A percentile compares a stretch with the other conserved stretches of the same genome.
Evolutionary conservation across 2,329 filamentous ascomycete species (phyloP).

Genomic region (Orbilia quercus): DNA sequence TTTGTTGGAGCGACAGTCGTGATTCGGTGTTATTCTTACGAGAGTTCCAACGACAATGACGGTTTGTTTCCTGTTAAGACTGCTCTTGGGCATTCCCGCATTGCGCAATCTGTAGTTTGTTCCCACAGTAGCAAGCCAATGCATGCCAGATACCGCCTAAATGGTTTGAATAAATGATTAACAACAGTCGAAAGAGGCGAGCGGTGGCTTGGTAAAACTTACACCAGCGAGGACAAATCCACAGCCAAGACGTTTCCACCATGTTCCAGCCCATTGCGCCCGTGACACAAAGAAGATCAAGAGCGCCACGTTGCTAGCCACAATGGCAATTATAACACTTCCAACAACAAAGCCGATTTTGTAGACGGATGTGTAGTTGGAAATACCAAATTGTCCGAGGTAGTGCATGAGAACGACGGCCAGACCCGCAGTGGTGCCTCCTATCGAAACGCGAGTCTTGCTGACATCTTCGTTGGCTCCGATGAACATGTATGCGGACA

Average conservation of each 20-base stretch:
- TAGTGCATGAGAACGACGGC: constrained; percentile 90
- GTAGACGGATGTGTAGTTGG: constrained; percentile 78
- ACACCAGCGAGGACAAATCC: constrained; percentile 75
- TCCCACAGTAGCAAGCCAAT: constrained; percentile 81
- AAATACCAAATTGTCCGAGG: constrained; percentile 79
- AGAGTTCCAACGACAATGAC: constrained; percentile 79
- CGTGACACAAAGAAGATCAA: constrained; percentile 81
- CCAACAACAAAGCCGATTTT: constrained; percentile 72
- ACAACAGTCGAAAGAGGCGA: not conserved
- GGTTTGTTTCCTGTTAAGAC: constrained; percentile 72
- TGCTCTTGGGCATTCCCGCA: constrained; percentile 63
- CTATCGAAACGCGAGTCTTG: constrained; percentile 71
- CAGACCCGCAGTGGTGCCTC: constrained; percentile 76
- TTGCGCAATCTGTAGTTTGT: constrained; percentile 73
- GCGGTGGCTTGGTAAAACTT: constrained; percentile 7
- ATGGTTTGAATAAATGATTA: constrained; percentile 1
- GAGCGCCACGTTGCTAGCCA: constrained; percentile 76
- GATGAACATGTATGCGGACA: constrained; percentile 76
- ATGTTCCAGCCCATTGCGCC: constrained; percentile 79
- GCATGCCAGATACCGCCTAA: constrained; percentile 80
- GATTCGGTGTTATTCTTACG: constrained; percentile 66
- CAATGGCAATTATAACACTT: constrained; percentile 77
- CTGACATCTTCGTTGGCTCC: constrained; percentile 71
- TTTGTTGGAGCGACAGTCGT: not conserved
- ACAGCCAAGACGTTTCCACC: constrained; percentile 78